Evolutionary conservation across 208 protist genomes (phyloP).

Genomic region (Naegleria lovaniensis): DNA sequence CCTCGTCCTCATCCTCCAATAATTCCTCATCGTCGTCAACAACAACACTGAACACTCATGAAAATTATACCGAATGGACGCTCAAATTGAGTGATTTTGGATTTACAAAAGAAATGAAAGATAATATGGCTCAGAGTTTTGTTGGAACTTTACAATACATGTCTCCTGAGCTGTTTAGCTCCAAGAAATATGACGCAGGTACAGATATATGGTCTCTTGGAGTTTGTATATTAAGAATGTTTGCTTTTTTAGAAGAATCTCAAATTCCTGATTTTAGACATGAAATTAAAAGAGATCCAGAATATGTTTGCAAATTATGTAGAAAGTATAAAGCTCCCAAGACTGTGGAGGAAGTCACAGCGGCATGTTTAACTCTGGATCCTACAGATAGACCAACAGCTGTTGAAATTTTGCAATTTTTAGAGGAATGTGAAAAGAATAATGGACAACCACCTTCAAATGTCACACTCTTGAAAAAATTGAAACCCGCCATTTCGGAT

Average conservation of each 20-base stretch:
- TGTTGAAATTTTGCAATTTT: background rate
- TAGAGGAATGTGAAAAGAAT: background rate
- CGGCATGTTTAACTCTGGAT: background rate
- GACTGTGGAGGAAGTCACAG: background rate
- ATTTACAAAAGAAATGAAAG: background rate
- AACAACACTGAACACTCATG: background rate
- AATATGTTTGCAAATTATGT: background rate
- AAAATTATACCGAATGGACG: background rate
- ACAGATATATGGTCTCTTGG: constrained; percentile 22
- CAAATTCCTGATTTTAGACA: constrained; percentile 7
- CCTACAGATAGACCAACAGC: constrained; percentile 9
- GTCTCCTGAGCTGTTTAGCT: background rate
- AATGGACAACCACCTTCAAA: background rate
- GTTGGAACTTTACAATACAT: constrained; percentile 16
- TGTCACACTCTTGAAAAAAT: background rate
- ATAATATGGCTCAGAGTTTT: background rate
- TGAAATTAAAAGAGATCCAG: background rate
- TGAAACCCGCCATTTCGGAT: background rate
- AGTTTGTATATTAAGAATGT: background rate
- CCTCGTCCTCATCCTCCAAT: background rate
- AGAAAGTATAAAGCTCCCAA: constrained; percentile 1
- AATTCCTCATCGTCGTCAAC: background rate
- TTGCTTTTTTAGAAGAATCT: background rate
- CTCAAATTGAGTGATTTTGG: constrained; percentile 21
- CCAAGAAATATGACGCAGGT: background rate